Conservation (phyloP, 208 protist species). For the Herpetomonas muscarum region DNA sequence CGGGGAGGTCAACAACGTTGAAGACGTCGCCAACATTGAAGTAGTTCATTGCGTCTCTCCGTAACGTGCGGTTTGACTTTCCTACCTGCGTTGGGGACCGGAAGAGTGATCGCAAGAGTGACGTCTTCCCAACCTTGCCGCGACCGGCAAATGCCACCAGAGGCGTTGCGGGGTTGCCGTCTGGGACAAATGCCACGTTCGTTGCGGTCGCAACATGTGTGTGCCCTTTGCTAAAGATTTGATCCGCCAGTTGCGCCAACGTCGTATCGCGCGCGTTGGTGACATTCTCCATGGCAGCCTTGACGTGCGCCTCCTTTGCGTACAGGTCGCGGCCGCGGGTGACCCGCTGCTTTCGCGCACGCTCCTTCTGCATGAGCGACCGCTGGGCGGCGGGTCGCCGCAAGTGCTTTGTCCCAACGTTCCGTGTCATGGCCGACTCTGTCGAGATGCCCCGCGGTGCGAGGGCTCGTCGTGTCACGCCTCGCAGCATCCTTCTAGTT, state of each 20-base stretch:
- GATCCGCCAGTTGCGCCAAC: constrained; percentile 71
- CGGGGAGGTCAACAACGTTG: constrained; percentile 79
- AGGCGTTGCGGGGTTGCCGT: constrained; percentile 81
- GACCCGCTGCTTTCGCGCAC: constrained; percentile 28
- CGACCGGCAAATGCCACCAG: constrained; percentile 75
- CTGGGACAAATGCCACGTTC: constrained; percentile 75
- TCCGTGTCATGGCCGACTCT: constrained; percentile 36
- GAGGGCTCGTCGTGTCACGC: too few species aligned
- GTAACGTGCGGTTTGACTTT: constrained; percentile 65
- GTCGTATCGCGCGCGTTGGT: constrained; percentile 69
- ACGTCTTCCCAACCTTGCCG: constrained; percentile 63
- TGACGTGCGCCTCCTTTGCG: constrained; percentile 40
- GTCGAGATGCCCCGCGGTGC: constrained; percentile 26
- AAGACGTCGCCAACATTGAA: constrained; percentile 85
- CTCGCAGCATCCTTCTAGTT: too few species aligned
- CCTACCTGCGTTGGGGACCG: constrained; percentile 59
- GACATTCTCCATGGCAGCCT: constrained; percentile 24
- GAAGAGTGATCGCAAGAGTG: constrained; percentile 79
- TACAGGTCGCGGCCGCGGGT: constrained; percentile 39
- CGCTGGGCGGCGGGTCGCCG: constrained; percentile 32
- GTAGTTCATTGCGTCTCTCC: constrained; percentile 84
- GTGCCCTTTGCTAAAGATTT: constrained; percentile 82
- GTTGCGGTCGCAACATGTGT: constrained; percentile 66
- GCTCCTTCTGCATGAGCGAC: constrained; percentile 29
- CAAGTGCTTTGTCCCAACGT: constrained; percentile 44